Conservation (phyloP, 257 asterid genomes). For the Euphrasia confusa region DNA sequence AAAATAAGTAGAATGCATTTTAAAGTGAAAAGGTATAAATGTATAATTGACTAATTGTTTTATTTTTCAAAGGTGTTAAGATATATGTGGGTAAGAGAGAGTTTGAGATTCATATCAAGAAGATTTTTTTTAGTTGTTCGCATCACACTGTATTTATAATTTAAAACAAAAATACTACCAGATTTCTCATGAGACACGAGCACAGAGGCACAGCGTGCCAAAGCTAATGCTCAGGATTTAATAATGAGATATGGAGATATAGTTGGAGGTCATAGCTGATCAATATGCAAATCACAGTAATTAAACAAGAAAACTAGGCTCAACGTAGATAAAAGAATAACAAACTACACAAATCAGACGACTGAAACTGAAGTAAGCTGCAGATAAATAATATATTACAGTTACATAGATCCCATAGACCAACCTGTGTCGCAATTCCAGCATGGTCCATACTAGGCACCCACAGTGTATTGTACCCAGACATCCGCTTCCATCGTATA, state of each 20-base stretch:
- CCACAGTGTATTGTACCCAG: slow-evolving; percentile 91
- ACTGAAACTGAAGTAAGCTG: slow-evolving; percentile 15
- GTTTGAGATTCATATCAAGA: not conserved
- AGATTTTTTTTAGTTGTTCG: not conserved
- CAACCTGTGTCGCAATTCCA: slow-evolving; percentile 97
- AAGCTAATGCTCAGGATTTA: not conserved
- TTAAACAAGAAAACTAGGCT: slow-evolving; percentile 7
- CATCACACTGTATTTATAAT: slow-evolving; percentile 11
- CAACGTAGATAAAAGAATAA: not conserved
- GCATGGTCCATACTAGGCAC: slow-evolving; percentile 98
- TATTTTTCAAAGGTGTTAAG: too few species aligned
- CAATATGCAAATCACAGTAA: not conserved
- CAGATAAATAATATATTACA: not conserved
- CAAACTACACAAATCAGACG: slow-evolving; percentile 7
- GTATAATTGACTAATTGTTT: too few species aligned
- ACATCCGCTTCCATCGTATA: slow-evolving; percentile 95
- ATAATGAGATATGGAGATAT: not conserved
- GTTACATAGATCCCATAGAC: slow-evolving; percentile 1
- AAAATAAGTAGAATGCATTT: too few species aligned
- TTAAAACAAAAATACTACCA: not conserved
- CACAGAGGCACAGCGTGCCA: not conserved
- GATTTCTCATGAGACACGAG: not conserved
- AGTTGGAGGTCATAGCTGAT: slow-evolving; percentile 5
- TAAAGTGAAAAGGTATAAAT: too few species aligned
- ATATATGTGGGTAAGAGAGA: too few species aligned